phyloP scores from a whole-genome alignment of 495 filamentous ascomycete genomes.

The Podospora anserina region DNA sequence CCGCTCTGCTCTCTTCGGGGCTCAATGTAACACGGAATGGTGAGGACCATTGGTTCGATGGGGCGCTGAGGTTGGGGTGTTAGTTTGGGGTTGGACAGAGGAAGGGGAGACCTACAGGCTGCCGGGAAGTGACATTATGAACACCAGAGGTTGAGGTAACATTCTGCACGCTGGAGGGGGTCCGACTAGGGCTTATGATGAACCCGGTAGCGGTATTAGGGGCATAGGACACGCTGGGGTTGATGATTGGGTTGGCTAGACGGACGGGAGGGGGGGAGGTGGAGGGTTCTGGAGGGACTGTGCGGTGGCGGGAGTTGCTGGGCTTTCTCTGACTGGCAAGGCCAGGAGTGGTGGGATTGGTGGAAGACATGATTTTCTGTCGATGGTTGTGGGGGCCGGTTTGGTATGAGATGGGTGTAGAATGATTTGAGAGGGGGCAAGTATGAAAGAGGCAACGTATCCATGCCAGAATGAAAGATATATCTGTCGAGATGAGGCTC shows the following conservation, averaged over 20 bases:
- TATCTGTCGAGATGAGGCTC: not conserved
- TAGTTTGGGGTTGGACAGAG: not conserved
- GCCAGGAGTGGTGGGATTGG: not conserved
- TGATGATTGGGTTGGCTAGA: not conserved
- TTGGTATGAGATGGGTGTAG: not conserved
- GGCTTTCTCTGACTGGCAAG: not conserved
- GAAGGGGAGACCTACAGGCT: not conserved
- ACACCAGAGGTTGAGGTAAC: no score
- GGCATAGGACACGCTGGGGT: not conserved
- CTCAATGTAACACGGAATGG: not conserved
- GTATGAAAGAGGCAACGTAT: not conserved
- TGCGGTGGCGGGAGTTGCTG: not conserved
- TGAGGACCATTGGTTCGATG: not conserved
- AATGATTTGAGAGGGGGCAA: not conserved
- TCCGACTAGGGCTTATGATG: not conserved
- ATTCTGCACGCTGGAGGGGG: not conserved
- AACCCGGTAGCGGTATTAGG: no score
- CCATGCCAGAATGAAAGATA: not conserved
- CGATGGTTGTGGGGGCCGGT: not conserved
- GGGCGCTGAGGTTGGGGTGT: not conserved
- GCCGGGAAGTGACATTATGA: not conserved
- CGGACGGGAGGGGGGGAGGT: not conserved
- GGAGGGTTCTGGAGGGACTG: not conserved
- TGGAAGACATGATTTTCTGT: not conserved
- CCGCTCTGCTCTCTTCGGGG: not conserved